phyloP scores from a whole-genome alignment of 83 land plant genomes.

The Isoetes engelmannii region DNA sequence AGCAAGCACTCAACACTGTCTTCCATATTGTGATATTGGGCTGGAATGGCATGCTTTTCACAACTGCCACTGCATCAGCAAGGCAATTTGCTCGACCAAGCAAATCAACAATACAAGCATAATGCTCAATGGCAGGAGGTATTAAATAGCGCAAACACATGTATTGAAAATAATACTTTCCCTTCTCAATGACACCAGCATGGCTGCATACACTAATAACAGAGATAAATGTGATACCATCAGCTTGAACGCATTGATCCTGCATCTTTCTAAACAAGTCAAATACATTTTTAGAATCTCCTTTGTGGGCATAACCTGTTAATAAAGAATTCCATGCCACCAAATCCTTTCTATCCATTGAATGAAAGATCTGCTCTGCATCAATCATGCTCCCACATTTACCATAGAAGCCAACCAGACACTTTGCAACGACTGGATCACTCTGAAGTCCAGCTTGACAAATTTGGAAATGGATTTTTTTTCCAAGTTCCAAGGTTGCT shows the following conservation, averaged over 20 bases:
- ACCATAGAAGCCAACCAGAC: constrained; percentile 3
- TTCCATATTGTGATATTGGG: constrained; percentile 6
- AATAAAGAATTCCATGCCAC: constrained; percentile 11
- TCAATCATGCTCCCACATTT: constrained; percentile 5
- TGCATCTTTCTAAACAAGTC: neutral
- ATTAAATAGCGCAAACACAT: neutral
- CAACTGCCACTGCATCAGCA: neutral
- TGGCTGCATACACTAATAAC: constrained; percentile 3
- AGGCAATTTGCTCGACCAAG: constrained; percentile 7
- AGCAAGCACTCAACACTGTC: constrained; percentile 1
- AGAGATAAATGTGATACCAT: neutral
- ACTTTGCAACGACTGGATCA: constrained; percentile 1
- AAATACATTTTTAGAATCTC: neutral
- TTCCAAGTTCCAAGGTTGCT: too few species aligned
- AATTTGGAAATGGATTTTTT: too few species aligned
- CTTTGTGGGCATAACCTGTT: constrained; percentile 6
- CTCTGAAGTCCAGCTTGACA: neutral
- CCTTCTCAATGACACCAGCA: constrained; percentile 6
- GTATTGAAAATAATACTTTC: neutral
- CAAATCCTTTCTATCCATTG: neutral
- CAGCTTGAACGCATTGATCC: neutral
- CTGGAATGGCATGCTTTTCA: neutral
- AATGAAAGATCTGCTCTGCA: neutral
- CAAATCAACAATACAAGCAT: neutral
- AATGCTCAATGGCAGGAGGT: constrained; percentile 1